Evolutionary conservation across 2,329 filamentous ascomycete species (phyloP), one percentile per base, ranked within the genome.

Genomic region (Cladosporium velox): DNA sequence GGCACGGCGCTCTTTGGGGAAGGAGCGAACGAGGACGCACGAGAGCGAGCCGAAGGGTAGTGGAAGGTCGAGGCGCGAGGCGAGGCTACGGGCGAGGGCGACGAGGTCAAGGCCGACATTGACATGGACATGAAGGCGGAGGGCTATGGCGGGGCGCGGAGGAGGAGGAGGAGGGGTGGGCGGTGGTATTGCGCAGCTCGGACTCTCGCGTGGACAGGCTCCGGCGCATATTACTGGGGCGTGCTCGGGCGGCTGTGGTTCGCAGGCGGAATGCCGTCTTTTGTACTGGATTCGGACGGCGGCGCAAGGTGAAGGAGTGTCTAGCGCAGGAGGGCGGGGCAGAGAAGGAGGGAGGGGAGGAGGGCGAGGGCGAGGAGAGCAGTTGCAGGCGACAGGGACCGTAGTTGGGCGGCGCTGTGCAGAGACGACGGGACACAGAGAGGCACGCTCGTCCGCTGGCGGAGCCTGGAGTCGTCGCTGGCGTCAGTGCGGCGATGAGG

Each of bases 101-200:
- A 75, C 47, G 72, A 71, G 54, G 71, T 73, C 69, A 75, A 59
- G 61, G 73, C 70, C 66, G 73, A 75, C 73, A 75, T 76, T 59
- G 67, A 68, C 63, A 65, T 58, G 52, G 52, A 54, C 52, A 55
- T 51, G 38, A 55, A 41, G 30, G 49, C 61, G 35, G 35, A 55
- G 59, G 21, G 47, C 32, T 44, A 18, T 55, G 61, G 61, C 61
- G 61, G 61, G 51, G 61, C 24, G 61, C 21, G 60, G 47, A 57
- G 60, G 51, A 28, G 32, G 34, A 28, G n/a, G n/a, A n/a, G 32
- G 49, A 34, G 34, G 51, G 44, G 60, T 57, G 60, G 34, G 49
- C 38, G 38, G 18, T 47, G 59, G 47, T 63, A 32, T 26, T 52
- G 59, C 24, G 49, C 59, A 54, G 59, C 59, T 63, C 60, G 51